phyloP scores from a whole-genome alignment of 116 monocot genomes.

The Cymodocea nodosa region DNA sequence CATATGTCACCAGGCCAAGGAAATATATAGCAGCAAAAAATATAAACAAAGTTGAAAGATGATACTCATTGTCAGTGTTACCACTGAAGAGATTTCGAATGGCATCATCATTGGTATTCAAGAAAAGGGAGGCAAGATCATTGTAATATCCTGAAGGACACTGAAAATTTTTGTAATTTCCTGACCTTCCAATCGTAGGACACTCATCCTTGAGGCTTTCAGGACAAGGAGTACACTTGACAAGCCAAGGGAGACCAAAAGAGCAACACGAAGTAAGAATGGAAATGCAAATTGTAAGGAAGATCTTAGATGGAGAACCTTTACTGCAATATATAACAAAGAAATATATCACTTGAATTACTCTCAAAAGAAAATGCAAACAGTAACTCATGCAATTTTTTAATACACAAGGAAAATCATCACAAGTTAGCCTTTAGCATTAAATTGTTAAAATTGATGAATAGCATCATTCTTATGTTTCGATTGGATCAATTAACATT shows the following conservation, averaged over 20 bases:
- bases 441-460: too few relatives aligned
- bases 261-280: constrained; percentile 81
- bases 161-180: constrained; percentile 92
- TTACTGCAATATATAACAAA: constrained; percentile 31
- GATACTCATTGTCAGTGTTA: constrained; percentile 47
- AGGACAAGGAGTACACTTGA: constrained; percentile 69
- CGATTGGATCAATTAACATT: too few relatives aligned
- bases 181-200: constrained; percentile 76
- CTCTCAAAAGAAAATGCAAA: too few relatives aligned
- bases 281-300: constrained; percentile 61
- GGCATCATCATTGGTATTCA: constrained; percentile 94
- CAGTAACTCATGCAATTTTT: too few relatives aligned
- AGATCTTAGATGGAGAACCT: constrained; percentile 81
- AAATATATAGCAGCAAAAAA: constrained; percentile 64
- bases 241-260: constrained; percentile 91
- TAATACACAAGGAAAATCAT: too few relatives aligned
- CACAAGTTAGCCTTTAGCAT: too few relatives aligned
- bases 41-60: constrained; percentile 51
- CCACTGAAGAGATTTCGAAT: constrained; percentile 85
- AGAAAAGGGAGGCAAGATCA: constrained; percentile 86
- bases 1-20: constrained; percentile 86
- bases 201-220: constrained; percentile 39
- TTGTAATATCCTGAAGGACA: constrained; percentile 87
- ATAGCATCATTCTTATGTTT: too few relatives aligned
- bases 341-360: too few relatives aligned